These are phyloP conservation scores for Dothideomycetidae sp. DNA, from an alignment of 2,329 filamentous ascomycete species.

Conservation along the genomic window DNA sequence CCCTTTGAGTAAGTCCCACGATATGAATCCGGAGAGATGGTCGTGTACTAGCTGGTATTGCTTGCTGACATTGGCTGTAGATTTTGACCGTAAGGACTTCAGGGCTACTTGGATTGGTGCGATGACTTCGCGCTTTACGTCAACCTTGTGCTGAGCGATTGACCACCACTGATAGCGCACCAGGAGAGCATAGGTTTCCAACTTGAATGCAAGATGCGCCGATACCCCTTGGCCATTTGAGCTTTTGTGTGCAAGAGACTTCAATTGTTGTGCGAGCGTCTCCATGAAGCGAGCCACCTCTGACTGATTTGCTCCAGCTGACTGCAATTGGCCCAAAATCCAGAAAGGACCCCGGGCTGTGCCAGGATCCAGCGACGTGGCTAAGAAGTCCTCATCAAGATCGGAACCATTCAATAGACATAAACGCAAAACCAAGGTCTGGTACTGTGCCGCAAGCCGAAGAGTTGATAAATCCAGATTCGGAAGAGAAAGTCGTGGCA, in stretches of 20 bases:
- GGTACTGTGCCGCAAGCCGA: not conserved
- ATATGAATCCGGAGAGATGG: not conserved
- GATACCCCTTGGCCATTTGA: not conserved
- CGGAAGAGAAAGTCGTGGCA: not conserved
- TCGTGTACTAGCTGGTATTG: not conserved
- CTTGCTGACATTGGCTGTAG: not conserved
- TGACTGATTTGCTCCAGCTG: not conserved
- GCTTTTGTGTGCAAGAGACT: slow-evolving; percentile 17
- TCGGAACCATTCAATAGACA: not conserved
- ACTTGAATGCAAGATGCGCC: slow-evolving; percentile 25
- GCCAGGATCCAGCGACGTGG: not conserved
- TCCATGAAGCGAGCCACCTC: slow-evolving; percentile 23
- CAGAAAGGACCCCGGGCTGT: not conserved
- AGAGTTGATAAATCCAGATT: not conserved
- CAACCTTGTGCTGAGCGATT: slow-evolving; percentile 44
- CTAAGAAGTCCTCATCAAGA: not conserved
- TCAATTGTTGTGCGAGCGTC: slow-evolving; percentile 46
- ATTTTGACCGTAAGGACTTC: not conserved
- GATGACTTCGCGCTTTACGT: slow-evolving; percentile 24
- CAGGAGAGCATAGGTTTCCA: slow-evolving; percentile 52
- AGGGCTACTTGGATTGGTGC: not conserved
- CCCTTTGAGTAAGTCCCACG: not conserved
- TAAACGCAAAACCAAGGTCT: not conserved
- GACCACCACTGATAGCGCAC: slow-evolving; percentile 52
- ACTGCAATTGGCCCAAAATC: not conserved